A percentile compares a stretch with the other conserved stretches of the same genome.
These are phyloP conservation scores for Wickerhamomyces silvicola DNA, from an alignment of 805 yeast genomes.

Conservation along the genomic window DNA sequence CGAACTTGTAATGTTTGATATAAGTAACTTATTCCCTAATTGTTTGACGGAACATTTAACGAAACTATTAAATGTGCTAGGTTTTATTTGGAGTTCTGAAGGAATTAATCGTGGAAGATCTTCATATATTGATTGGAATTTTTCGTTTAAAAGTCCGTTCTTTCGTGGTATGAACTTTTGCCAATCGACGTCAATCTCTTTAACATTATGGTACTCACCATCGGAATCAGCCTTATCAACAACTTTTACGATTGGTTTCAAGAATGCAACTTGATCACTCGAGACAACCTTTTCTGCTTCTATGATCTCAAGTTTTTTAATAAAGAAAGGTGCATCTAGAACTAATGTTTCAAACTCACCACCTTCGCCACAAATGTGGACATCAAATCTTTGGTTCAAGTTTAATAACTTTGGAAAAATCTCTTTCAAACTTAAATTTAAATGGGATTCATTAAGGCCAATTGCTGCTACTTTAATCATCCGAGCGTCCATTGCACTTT, in stretches of 20 bases:
- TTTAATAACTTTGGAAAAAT: slow-evolving; percentile 50
- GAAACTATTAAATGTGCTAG: neutral
- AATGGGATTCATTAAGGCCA: slow-evolving; percentile 61
- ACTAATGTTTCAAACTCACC: slow-evolving; percentile 96
- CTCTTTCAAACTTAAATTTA: slow-evolving; percentile 63
- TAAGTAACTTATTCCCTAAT: slow-evolving; percentile 28
- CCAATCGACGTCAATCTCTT: slow-evolving; percentile 17
- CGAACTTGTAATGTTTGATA: slow-evolving; percentile 35
- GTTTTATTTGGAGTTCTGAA: neutral
- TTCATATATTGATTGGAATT: slow-evolving; percentile 32
- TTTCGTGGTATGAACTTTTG: slow-evolving; percentile 11
- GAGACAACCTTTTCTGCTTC: slow-evolving; percentile 14
- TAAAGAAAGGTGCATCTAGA: slow-evolving; percentile 82
- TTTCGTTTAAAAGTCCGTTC: slow-evolving; percentile 30
- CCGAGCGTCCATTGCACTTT: slow-evolving; percentile 64
- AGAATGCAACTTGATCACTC: slow-evolving; percentile 65
- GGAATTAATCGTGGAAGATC: no score
- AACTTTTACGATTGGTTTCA: slow-evolving; percentile 48
- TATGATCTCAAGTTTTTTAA: slow-evolving; percentile 32
- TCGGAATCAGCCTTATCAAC: slow-evolving; percentile 30
- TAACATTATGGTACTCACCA: slow-evolving; percentile 15
- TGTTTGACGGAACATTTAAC: slow-evolving; percentile 9
- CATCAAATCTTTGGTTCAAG: slow-evolving; percentile 62
- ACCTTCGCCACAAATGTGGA: slow-evolving; percentile 97
- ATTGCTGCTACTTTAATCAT: slow-evolving; percentile 90